phyloP scores from a whole-genome alignment of 177 flowering plant species.

The Telopea speciosissima region DNA sequence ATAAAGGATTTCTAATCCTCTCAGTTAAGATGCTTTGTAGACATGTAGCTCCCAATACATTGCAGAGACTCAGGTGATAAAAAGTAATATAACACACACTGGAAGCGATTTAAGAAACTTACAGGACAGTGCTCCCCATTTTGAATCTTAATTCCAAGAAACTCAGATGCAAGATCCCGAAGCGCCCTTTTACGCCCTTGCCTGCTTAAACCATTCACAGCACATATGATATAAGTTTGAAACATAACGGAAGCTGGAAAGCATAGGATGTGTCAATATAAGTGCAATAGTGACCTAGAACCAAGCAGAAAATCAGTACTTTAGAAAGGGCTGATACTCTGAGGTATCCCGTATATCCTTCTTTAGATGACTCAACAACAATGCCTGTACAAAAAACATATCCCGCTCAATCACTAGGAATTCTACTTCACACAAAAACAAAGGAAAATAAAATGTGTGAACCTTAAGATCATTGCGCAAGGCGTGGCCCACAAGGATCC shows the following conservation, averaged over 20 bases:
- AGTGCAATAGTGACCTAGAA: neutral
- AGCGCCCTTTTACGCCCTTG: slow-evolving; percentile 64
- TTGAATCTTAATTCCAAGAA: slow-evolving; percentile 76
- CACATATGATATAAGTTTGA: slow-evolving; percentile 1
- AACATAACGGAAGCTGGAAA: neutral
- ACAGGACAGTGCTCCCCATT: slow-evolving; percentile 92
- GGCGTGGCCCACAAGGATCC: slow-evolving; percentile 93
- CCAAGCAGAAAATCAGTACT: slow-evolving; percentile 27
- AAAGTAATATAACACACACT: neutral
- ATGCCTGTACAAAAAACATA: slow-evolving; percentile 40
- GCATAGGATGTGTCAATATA: neutral
- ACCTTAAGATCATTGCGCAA: slow-evolving; percentile 90
- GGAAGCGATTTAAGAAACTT: slow-evolving; percentile 21
- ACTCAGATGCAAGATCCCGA: slow-evolving; percentile 61
- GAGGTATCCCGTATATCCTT: slow-evolving; percentile 75
- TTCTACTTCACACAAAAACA: neutral
- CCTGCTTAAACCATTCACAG: slow-evolving; percentile 28
- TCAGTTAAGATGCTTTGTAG: no score
- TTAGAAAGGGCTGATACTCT: slow-evolving; percentile 63
- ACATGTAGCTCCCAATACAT: neutral
- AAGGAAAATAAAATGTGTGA: slow-evolving; percentile 5
- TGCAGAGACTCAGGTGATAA: neutral
- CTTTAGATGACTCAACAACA: slow-evolving; percentile 85
- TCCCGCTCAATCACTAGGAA: neutral
- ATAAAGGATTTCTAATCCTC: no score